phyloP scores from a whole-genome alignment of 139 green algal genomes.

The Zygnema circumcarinatum region DNA sequence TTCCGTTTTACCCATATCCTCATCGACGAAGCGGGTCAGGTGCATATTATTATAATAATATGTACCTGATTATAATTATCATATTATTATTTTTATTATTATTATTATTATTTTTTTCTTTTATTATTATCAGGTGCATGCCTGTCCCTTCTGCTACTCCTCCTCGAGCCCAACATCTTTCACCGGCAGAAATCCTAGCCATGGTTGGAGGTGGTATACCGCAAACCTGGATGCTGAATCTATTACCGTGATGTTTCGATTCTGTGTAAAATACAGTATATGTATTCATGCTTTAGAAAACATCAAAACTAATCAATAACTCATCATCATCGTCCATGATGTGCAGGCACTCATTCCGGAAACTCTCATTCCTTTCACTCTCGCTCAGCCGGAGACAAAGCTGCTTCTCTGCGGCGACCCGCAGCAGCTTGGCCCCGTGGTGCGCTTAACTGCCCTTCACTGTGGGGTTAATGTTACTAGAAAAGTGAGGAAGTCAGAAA shows the following conservation, averaged over 20 bases:
- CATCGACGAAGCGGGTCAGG: constrained; percentile 49
- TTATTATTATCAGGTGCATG: no score
- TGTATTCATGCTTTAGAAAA: background rate
- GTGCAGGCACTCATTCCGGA: constrained; percentile 49
- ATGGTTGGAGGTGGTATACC: no score
- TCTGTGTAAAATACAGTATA: background rate
- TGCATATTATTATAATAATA: constrained; percentile 34
- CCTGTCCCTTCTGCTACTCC: no score
- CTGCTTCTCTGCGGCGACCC: constrained; percentile 44
- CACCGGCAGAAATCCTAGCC: no score
- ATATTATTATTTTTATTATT: background rate
- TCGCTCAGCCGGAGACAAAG: constrained; percentile 6
- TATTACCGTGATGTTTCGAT: no score
- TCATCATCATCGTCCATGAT: no score
- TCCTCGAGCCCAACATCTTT: no score
- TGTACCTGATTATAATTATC: constrained; percentile 5
- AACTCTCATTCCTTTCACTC: constrained; percentile 39
- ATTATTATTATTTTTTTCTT: no score
- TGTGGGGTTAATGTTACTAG: background rate
- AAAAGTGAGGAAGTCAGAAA: background rate
- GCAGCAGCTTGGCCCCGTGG: constrained; percentile 46
- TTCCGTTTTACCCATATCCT: constrained; percentile 43
- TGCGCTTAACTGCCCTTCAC: background rate
- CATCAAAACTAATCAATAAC: no score
- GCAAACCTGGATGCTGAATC: no score